These are phyloP conservation scores for Lipomyces yamadae DNA, from an alignment of 805 yeast genomes.

Conservation along the genomic window DNA sequence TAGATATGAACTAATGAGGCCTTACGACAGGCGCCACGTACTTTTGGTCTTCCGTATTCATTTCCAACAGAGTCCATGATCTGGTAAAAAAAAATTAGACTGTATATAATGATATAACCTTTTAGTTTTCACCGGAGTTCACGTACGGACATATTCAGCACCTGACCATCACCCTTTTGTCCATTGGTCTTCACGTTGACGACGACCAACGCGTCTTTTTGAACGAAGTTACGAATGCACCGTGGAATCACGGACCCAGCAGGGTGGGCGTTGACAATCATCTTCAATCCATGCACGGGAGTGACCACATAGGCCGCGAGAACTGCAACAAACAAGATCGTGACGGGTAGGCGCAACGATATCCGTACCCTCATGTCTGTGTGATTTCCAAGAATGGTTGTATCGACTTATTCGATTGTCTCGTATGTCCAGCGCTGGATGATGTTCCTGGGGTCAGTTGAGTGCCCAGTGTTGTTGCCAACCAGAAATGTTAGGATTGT, in stretches of 20 bases:
- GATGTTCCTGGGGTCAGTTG: background rate
- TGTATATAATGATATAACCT: background rate
- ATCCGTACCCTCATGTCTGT: background rate
- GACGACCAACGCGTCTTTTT: slow-evolving; percentile 84
- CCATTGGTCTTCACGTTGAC: slow-evolving; percentile 80
- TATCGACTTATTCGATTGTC: background rate
- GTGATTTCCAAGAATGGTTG: background rate
- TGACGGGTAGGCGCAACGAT: background rate
- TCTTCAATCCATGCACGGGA: slow-evolving; percentile 31
- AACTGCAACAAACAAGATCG: background rate
- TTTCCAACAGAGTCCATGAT: slow-evolving; percentile 83
- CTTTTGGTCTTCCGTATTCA: slow-evolving; percentile 74
- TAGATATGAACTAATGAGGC: too few relatives aligned
- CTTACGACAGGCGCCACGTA: background rate
- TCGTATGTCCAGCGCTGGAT: background rate
- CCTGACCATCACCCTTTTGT: slow-evolving; percentile 83
- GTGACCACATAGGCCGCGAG: slow-evolving; percentile 4
- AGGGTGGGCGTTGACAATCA: slow-evolving; percentile 33
- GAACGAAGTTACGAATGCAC: slow-evolving; percentile 91
- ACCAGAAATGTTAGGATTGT: background rate
- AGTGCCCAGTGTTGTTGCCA: background rate
- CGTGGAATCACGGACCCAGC: slow-evolving; percentile 53
- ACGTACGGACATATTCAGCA: slow-evolving; percentile 57
- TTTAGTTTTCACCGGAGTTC: background rate
- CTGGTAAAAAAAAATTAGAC: slow-evolving; percentile 30